Conservation (phyloP, 2,329 filamentous ascomycete genomes). For the Thelonectria discophora region DNA sequence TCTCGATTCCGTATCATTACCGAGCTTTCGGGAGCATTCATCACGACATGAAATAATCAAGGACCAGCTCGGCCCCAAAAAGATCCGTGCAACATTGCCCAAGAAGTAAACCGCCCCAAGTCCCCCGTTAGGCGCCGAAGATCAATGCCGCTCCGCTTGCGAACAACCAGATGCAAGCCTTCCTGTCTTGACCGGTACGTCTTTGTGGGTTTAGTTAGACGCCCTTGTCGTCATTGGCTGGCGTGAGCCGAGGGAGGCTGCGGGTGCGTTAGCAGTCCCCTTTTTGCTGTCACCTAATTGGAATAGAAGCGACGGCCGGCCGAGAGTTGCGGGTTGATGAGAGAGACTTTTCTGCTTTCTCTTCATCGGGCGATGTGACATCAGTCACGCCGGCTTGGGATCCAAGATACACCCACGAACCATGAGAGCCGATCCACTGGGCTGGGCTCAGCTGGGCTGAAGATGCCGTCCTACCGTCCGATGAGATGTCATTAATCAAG, state of each 20-base stretch:
- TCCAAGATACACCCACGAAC: not conserved
- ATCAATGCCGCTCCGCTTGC: not conserved
- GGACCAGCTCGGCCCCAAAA: not conserved
- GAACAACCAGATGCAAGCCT: not conserved
- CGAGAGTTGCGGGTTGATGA: no score
- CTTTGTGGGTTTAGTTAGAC: not conserved
- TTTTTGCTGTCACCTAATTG: no score
- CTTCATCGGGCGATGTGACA: not conserved
- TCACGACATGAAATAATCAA: not conserved
- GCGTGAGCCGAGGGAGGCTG: not conserved
- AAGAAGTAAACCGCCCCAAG: not conserved
- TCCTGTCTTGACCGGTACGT: no score
- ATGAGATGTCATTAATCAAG: no score
- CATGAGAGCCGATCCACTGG: not conserved
- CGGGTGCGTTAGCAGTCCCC: no score
- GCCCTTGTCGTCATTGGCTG: not conserved
- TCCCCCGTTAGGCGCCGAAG: not conserved
- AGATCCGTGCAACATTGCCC: not conserved
- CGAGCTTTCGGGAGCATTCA: not conserved
- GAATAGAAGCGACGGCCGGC: no score
- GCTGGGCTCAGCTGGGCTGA: not conserved
- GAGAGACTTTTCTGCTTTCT: not conserved
- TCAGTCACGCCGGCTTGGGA: not conserved
- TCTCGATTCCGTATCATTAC: not conserved
- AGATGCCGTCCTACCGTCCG: not conserved